These are phyloP conservation scores for Cladorrhinum sp. DNA, from an alignment of 2,329 filamentous ascomycete species.

Conservation along the genomic window DNA sequence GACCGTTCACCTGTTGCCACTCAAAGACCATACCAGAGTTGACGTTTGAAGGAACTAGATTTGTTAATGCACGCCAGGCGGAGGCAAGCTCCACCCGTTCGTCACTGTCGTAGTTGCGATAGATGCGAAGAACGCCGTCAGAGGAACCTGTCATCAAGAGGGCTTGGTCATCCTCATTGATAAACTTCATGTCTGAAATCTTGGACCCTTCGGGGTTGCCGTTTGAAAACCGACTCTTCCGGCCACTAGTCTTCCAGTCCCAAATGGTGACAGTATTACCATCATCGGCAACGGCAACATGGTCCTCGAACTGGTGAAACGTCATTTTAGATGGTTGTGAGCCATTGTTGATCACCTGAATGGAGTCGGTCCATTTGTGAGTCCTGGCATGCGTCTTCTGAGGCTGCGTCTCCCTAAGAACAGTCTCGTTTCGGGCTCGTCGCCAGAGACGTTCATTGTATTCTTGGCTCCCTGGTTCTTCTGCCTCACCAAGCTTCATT, in stretches of 20 bases:
- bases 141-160: slow-evolving; percentile 93
- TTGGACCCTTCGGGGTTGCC: slow-evolving; percentile 87
- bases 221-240: slow-evolving; percentile 84
- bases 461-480: slow-evolving; percentile 92
- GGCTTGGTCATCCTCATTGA: slow-evolving; percentile 97
- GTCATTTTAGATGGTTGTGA: slow-evolving; percentile 89
- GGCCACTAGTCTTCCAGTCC: slow-evolving; percentile 81
- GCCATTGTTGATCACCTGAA: slow-evolving; percentile 82
- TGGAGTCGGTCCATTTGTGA: slow-evolving; percentile 81
- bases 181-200: slow-evolving; percentile 93
- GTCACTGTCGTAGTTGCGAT: slow-evolving; percentile 82
- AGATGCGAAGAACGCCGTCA: slow-evolving; percentile 90
- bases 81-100: slow-evolving; percentile 80
- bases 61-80: slow-evolving; percentile 85
- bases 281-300: slow-evolving; percentile 90
- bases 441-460: slow-evolving; percentile 96
- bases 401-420: slow-evolving; percentile 88
- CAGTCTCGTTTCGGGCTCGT: slow-evolving; percentile 85
- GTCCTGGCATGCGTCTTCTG: slow-evolving; percentile 84
- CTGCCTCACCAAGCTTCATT: slow-evolving; percentile 93
- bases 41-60: slow-evolving; percentile 89
- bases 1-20: slow-evolving; percentile 97
- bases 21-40: slow-evolving; percentile 97
- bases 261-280: slow-evolving; percentile 87
- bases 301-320: slow-evolving; percentile 97